Conservation (phyloP, 2,329 filamentous ascomycete species). For the Aciculosporium take region DNA sequence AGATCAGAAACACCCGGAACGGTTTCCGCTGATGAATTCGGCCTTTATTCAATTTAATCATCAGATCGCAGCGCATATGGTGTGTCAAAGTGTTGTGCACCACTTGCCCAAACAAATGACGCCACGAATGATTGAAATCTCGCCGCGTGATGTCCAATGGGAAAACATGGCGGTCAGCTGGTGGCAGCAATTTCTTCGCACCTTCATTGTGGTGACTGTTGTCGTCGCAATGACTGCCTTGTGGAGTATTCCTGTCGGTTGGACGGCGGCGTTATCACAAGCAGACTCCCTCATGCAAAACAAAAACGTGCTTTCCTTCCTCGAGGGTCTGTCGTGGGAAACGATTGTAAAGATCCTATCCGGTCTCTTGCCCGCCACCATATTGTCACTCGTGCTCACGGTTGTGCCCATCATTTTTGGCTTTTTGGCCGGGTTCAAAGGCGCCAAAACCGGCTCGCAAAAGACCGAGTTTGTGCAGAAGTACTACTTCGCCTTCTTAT, state of each 20-base stretch:
- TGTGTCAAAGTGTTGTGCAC: constrained; percentile 80
- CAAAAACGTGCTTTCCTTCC: constrained; percentile 56
- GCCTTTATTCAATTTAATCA: constrained; percentile 98
- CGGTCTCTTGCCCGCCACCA: constrained; percentile 69
- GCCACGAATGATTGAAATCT: constrained; percentile 83
- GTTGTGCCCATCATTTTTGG: constrained; percentile 68
- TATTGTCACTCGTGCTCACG: constrained; percentile 66
- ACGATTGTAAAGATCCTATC: constrained; percentile 53
- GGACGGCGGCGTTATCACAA: constrained; percentile 71
- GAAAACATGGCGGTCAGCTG: constrained; percentile 92
- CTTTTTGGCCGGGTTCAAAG: constrained; percentile 58
- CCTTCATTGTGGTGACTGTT: constrained; percentile 46
- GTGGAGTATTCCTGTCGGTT: constrained; percentile 83
- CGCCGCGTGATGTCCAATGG: constrained; percentile 86
- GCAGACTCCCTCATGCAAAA: constrained; percentile 52
- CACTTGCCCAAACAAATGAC: constrained; percentile 90
- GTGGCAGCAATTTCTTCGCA: constrained; percentile 78
- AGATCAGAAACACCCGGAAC: constrained; percentile 74
- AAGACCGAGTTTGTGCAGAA: constrained; percentile 72
- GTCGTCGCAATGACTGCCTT: constrained; percentile 67
- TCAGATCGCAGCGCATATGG: constrained; percentile 95
- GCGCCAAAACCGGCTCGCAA: constrained; percentile 68
- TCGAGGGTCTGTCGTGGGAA: constrained; percentile 45
- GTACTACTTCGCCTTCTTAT: constrained; percentile 89
- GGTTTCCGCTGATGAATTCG: constrained; percentile 84